Base-by-base conservation (phyloP, 2,329 filamentous ascomycete species). In the Onygena corvina region DNA sequence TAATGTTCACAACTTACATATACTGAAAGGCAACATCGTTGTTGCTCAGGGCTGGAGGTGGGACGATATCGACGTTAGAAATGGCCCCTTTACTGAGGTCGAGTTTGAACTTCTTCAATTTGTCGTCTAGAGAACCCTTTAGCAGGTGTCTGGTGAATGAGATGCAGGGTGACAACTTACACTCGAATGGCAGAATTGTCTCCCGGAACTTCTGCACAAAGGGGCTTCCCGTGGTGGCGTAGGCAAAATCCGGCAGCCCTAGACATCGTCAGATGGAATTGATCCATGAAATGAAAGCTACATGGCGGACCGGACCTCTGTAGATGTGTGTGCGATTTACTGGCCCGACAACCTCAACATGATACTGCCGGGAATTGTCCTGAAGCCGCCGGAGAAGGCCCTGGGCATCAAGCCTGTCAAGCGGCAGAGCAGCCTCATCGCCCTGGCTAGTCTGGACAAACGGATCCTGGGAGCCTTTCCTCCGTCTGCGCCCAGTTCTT, bases 291-390 rank as follows among this genome's bases (percentile, higher is more conserved):
- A n/a, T 25, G 2, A 42, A n/a, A n/a, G n/a, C n/a, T n/a, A n/a
- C n/a, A n/a, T n/a, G n/a, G n/a, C n/a, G n/a, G n/a, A n/a, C n/a
- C 65, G 54, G 64, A 75, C 81, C 81, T 62, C 90, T 79, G 65
- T 93, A 98, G 31, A 90, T 79, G 71, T 96, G 88, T 1, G 84
- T 92, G 57, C 86, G 80, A 49, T 81, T 78, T 53, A 95, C 77
- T 16, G 80, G 67, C 5, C 87, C 87, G 2, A 89, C 74, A 1
- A 81, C 74, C 56, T 88, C 79, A 25, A 86, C 74, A 3, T 74
- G 67, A 62, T 89, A 90, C 6, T 66, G 75, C 6, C 72, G 75
- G 0, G 72, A 68, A 61, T 88, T 92, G 61, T 93, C 87, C 56
- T 74, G 75, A 52, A 94, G 65, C 54, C 76, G 82, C 52, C 76